A percentile compares a stretch with the other conserved stretches of the same genome.
These are phyloP conservation scores for Gyrodon lividus DNA, from an alignment of 768 basidiomycete species.

Conservation along the genomic window DNA sequence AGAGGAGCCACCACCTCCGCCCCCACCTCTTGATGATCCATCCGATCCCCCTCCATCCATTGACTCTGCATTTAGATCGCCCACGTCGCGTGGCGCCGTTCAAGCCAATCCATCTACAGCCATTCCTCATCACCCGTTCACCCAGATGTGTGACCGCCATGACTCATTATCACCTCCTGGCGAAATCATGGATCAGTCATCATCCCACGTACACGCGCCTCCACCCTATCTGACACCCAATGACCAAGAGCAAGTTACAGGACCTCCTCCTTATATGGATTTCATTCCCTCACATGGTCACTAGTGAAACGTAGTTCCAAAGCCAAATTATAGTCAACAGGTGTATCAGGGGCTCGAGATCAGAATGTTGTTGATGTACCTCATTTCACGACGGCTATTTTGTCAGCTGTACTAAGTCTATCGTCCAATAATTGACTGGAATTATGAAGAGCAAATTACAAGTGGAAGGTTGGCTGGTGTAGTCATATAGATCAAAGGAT, in stretches of 20 bases:
- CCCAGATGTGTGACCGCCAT: slow-evolving; percentile 27
- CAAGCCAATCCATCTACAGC: slow-evolving; percentile 26
- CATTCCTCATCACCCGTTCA: slow-evolving; percentile 32
- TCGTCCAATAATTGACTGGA: slow-evolving; percentile 15
- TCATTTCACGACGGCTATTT: not conserved
- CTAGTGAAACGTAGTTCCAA: slow-evolving; percentile 8
- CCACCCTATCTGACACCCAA: slow-evolving; percentile 67
- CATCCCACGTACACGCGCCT: slow-evolving; percentile 61
- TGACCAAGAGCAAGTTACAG: slow-evolving; percentile 51
- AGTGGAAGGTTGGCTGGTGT: slow-evolving; percentile 15
- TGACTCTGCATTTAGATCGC: slow-evolving; percentile 68
- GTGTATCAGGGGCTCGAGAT: not conserved
- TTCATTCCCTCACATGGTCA: slow-evolving; percentile 27
- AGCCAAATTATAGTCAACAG: not conserved
- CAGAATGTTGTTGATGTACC: not conserved
- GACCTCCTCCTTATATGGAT: slow-evolving; percentile 66
- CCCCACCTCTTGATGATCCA: slow-evolving; percentile 82
- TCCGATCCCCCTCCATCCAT: slow-evolving; percentile 88
- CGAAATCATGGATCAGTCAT: slow-evolving; percentile 34
- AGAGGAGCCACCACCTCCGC: slow-evolving; percentile 63
- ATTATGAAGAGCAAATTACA: slow-evolving; percentile 32
- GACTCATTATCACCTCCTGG: slow-evolving; percentile 33
- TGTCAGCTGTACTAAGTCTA: slow-evolving; percentile 4
- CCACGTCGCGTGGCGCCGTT: slow-evolving; percentile 17
- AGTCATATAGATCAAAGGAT: slow-evolving; percentile 25